Conservation (phyloP, 257 asterid species). For the Scutellaria barbata region DNA sequence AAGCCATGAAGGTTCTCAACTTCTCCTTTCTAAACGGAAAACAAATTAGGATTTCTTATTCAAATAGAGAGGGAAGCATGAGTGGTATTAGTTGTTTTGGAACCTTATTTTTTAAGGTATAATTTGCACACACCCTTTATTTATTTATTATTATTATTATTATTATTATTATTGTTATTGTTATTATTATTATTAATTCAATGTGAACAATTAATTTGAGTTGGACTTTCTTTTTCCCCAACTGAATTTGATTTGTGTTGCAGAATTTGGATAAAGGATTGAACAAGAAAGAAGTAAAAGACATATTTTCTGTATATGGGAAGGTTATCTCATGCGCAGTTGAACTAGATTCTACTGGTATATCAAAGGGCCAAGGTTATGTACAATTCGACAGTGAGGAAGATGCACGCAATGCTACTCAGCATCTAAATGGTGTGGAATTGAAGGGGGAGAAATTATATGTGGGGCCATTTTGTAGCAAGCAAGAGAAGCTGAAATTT, state of each 20-base stretch:
- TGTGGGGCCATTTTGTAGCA: conserved; percentile 47
- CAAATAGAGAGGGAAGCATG: conserved; percentile 50
- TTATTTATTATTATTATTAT: too few species aligned
- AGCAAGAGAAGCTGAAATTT: conserved; percentile 43
- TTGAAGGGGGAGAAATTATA: conserved; percentile 49
- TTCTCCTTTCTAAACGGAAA: conserved; percentile 57
- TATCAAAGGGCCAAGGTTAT: conserved; percentile 70
- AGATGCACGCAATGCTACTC: conserved; percentile 41
- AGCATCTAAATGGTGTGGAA: conserved; percentile 46
- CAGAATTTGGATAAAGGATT: conserved; percentile 52
- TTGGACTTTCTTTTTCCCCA: too few species aligned
- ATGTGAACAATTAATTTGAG: too few species aligned
- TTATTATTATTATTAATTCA: too few species aligned
- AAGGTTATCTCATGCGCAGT: conserved; percentile 61
- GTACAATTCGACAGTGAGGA: conserved; percentile 59
- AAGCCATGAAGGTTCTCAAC: conserved; percentile 41
- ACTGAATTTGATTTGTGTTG: background rate
- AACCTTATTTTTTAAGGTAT: conserved; percentile 71
- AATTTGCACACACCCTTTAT: too few species aligned
- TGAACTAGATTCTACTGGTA: conserved; percentile 53
- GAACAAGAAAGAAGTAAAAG: conserved; percentile 57
- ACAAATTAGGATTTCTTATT: conserved; percentile 57
- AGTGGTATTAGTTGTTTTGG: conserved; percentile 54
- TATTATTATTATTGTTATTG: too few species aligned
- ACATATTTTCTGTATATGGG: conserved; percentile 61